Base-by-base conservation (phyloP, 768 basidiomycete genomes). In the Boletus vermiculosoides region DNA sequence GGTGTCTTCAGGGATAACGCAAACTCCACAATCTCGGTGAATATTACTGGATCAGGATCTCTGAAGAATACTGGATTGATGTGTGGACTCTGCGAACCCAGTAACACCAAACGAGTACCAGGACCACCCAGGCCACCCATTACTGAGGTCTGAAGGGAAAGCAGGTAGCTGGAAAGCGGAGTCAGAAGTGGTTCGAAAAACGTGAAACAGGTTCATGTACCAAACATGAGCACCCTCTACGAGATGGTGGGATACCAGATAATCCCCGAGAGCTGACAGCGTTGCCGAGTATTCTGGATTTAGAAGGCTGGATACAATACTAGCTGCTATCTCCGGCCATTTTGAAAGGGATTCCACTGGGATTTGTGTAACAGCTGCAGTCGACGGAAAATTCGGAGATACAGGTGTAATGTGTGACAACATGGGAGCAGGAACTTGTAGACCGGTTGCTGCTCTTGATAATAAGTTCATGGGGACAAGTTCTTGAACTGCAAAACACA, bases 1-100 rank as follows among this genome's bases (percentile, higher is more conserved):
- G 81, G 71, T 5, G 87, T 74, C n/a, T 82, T 77, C 39, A 96
- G 74, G 7, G 92, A 92, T 45, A 94, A 67, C 0, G 92, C 95
- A 70, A 93, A 98, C 74, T 99, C 97, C 15, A 86, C 76, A 47
- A 97, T 86, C 74, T 99, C 97, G 3, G 94, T 87, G 61, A 97
- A 83, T 56, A 95, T 83, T 49, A 94, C 76, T 3, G 88, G 75
- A 66, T 97, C 94, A 2, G 79, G 73, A 66, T 94, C 85, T 67
- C 80, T 83, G 67, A 77, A 73, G 66, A 84, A 85, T 51, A 73
- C 77, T 0, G 83, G 79, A 39, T 69, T 73, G 34, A 67, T 66
- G 49, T 74, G 77, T 6, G 86, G 88, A 66, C 75, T 83, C 56
- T 78, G 83, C 20, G 83, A 80, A n/a, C 93, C 92, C 40, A 94